Percentiles rank a stretch among this genome's conserved stretches.
These are phyloP conservation scores for Alternaria alternata DNA, from an alignment of 2,329 filamentous ascomycete genomes.

Conservation along the genomic window DNA sequence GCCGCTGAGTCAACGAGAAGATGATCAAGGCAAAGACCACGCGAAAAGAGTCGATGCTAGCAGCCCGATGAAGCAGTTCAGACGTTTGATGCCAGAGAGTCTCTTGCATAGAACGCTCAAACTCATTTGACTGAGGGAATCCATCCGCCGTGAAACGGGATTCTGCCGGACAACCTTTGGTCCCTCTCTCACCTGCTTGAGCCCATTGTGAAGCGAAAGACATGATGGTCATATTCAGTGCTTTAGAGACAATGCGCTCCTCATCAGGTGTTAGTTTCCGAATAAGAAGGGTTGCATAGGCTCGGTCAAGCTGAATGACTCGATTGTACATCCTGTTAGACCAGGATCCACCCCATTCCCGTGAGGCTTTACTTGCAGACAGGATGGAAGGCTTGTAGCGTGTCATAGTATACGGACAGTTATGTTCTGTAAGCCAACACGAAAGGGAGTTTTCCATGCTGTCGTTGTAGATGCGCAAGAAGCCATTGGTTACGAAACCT, in stretches of 20 bases:
- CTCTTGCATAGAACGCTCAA: constrained; percentile 50
- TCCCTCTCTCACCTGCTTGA: constrained; percentile 33
- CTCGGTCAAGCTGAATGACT: constrained; percentile 57
- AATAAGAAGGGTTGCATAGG: constrained; percentile 37
- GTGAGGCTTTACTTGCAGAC: constrained; percentile 46
- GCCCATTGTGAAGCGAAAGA: constrained; percentile 63
- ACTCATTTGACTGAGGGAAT: constrained; percentile 21
- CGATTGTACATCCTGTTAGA: constrained; percentile 59
- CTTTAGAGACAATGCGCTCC: constrained; percentile 50
- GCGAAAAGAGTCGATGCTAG: constrained; percentile 53
- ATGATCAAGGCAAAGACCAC: constrained; percentile 55
- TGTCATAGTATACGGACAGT: constrained; percentile 56
- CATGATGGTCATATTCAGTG: constrained; percentile 60
- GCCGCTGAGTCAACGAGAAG: constrained; percentile 54
- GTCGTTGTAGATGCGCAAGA: constrained; percentile 62
- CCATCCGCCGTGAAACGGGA: constrained; percentile 23
- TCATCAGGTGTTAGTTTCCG: constrained; percentile 53
- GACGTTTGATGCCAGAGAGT: constrained; percentile 54
- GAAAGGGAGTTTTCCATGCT: constrained; percentile 62
- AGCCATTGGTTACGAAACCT: constrained; percentile 50
- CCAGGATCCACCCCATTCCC: constrained; percentile 46
- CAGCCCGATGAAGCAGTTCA: constrained; percentile 46
- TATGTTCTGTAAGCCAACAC: constrained; percentile 64
- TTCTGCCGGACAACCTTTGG: constrained; percentile 13
- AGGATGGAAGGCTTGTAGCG: constrained; percentile 34